phyloP scores from a whole-genome alignment of 129 eudicot genomes.

The Centaurea solstitialis region DNA sequence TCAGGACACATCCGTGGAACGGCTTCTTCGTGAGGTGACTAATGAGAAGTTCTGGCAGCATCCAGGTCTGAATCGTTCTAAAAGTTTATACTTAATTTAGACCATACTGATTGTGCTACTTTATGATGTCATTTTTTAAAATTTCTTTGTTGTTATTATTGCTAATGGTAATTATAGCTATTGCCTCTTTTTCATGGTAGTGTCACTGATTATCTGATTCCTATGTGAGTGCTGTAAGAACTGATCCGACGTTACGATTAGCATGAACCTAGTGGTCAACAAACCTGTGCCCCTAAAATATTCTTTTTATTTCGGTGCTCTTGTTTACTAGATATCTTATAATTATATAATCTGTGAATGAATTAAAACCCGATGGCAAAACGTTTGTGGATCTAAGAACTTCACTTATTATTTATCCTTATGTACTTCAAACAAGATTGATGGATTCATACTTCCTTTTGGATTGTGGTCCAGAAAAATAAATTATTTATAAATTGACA shows the following conservation, averaged over 20 bases:
- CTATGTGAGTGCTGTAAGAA: not conserved
- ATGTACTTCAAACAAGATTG: not conserved
- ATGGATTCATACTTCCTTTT: not conserved
- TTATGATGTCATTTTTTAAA: not conserved
- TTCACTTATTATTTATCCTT: not conserved
- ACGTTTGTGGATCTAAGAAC: not conserved
- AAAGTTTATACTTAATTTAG: not conserved
- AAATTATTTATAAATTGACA: not conserved
- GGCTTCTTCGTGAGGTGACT: constrained; percentile 96
- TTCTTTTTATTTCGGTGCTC: not conserved
- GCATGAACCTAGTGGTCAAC: not conserved
- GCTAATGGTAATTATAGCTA: not conserved
- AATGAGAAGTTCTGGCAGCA: constrained; percentile 90
- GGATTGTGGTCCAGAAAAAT: not conserved
- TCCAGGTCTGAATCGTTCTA: constrained; percentile 64
- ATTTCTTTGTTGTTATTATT: not conserved
- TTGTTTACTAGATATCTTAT: not conserved
- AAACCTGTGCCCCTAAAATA: not conserved
- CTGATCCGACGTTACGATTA: not conserved
- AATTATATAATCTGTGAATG: not conserved
- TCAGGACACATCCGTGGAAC: constrained; percentile 92
- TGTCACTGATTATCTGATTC: not conserved
- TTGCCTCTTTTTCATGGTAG: not conserved
- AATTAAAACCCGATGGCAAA: not conserved
- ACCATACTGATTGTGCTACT: not conserved